A percentile compares a stretch with the other conserved stretches of the same genome.
phyloP scores from a whole-genome alignment of 768 basidiomycete species.

The Boletus rubescentipes region DNA sequence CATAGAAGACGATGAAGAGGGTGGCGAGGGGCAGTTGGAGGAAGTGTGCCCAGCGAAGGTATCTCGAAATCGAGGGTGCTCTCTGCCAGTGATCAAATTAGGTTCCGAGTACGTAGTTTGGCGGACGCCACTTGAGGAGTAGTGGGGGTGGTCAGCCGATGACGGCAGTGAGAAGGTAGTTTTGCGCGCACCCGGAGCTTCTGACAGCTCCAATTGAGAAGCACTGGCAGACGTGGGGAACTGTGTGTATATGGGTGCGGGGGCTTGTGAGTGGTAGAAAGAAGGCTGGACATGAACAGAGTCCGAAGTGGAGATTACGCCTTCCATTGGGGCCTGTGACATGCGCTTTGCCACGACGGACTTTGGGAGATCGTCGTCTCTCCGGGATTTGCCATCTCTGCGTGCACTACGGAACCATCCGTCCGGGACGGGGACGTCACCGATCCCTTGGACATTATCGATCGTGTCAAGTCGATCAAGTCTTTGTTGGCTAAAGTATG shows the following conservation, averaged over 20 bases:
- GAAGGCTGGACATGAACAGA: conserved; percentile 18
- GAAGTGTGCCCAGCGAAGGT: conserved; percentile 19
- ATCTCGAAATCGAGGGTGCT: conserved; percentile 25
- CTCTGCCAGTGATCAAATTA: conserved; percentile 21
- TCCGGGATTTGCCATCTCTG: conserved; percentile 51
- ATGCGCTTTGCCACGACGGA: conserved; percentile 44
- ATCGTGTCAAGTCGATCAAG: conserved; percentile 71
- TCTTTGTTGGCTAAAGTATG: conserved; percentile 80
- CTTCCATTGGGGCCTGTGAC: conserved; percentile 35
- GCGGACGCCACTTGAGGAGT: conserved; percentile 19
- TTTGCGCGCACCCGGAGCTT: conserved; percentile 24
- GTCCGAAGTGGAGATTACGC: conserved; percentile 20
- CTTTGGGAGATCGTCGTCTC: conserved; percentile 44
- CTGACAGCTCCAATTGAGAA: conserved; percentile 28
- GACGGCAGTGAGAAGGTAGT: conserved; percentile 32
- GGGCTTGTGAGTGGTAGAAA: conserved; percentile 23
- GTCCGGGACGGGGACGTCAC: conserved; percentile 66
- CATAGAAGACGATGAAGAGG: conserved; percentile 39
- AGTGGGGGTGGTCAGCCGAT: conserved; percentile 24
- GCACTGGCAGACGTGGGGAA: conserved; percentile 32
- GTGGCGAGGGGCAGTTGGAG: conserved; percentile 30
- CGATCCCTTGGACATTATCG: conserved; percentile 65
- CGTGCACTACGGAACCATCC: conserved; percentile 81
- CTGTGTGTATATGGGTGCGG: conserved; percentile 27
- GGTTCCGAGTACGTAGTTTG: conserved; percentile 36